Percentiles rank a stretch among this genome's conserved stretches.
phyloP scores from a whole-genome alignment of 805 yeast genomes.

The Wickerhamomyces subpelliculosus region DNA sequence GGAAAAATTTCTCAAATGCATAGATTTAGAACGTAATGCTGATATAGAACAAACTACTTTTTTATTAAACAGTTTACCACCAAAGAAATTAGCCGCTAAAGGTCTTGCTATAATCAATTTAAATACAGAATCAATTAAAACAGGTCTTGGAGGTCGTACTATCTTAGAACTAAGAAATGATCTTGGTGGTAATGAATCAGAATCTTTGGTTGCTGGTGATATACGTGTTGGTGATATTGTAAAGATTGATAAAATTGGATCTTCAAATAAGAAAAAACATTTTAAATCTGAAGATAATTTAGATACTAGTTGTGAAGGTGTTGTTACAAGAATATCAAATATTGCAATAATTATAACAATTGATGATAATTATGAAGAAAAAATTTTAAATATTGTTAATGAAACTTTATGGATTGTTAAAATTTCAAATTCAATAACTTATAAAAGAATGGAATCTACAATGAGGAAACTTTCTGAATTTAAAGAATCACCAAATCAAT shows the following conservation, averaged over 20 bases:
- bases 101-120: conserved; percentile 78
- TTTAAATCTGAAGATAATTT: conserved; percentile 17
- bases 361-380: conserved; percentile 48
- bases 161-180: conserved; percentile 59
- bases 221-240: conserved; percentile 76
- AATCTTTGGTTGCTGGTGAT: conserved; percentile 39
- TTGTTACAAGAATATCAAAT: conserved; percentile 47
- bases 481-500: conserved; percentile 26
- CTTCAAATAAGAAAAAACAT: conserved; percentile 18
- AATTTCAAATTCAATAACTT: conserved; percentile 58
- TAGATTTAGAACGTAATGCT: conserved; percentile 14
- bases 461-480: conserved; percentile 58
- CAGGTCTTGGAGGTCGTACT: conserved; percentile 75
- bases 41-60: conserved; percentile 21
- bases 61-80: conserved; percentile 43
- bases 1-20: conserved; percentile 11
- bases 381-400: conserved; percentile 36
- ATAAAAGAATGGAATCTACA: conserved; percentile 73
- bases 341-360: conserved; percentile 50
- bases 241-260: conserved; percentile 37
- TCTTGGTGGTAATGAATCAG: conserved; percentile 31
- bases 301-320: conserved; percentile 44
- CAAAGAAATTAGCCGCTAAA: conserved; percentile 56
- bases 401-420: conserved; percentile 53
- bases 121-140: conserved; percentile 49